Conservation (phyloP, 225 moss, liverwort and hornwort genomes). For the Rhytidiadelphus loreus region DNA sequence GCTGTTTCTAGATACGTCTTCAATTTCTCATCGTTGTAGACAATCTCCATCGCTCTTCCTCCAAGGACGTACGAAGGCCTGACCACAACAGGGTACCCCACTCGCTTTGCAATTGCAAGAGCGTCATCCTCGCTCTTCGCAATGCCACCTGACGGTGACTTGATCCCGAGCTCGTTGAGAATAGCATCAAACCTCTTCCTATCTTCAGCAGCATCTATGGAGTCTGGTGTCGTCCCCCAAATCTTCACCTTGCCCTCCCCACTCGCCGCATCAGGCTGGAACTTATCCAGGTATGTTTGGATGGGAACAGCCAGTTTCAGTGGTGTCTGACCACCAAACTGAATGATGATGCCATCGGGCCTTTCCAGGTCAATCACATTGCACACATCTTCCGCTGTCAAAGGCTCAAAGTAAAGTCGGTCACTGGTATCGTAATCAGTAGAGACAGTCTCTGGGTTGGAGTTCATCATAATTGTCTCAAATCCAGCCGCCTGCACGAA, state of each 20-base stretch:
- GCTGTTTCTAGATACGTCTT: slow-evolving; percentile 87
- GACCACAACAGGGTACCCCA: slow-evolving; percentile 95
- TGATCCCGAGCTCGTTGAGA: slow-evolving; percentile 67
- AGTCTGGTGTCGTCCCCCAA: slow-evolving; percentile 93
- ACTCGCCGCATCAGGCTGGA: slow-evolving; percentile 60
- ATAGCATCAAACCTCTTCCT: slow-evolving; percentile 89
- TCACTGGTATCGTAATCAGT: slow-evolving; percentile 96
- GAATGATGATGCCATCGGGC: slow-evolving; percentile 91
- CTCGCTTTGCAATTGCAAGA: slow-evolving; percentile 68
- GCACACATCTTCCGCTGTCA: slow-evolving; percentile 87
- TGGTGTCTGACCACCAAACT: slow-evolving; percentile 96
- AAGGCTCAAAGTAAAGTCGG: slow-evolving; percentile 88
- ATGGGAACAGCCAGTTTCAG: slow-evolving; percentile 88
- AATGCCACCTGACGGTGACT: slow-evolving; percentile 84
- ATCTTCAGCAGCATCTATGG: slow-evolving; percentile 96
- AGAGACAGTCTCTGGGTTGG: slow-evolving; percentile 96
- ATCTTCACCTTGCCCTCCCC: slow-evolving; percentile 74
- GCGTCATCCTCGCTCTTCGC: slow-evolving; percentile 92
- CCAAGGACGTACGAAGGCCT: slow-evolving; percentile 94
- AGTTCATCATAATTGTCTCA: slow-evolving; percentile 99
- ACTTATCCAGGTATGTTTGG: slow-evolving; percentile 67
- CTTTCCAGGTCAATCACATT: slow-evolving; percentile 92
- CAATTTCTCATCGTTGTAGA: slow-evolving; percentile 75
- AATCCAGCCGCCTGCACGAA: slow-evolving; percentile 72
- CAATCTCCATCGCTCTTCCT: slow-evolving; percentile 99